Percentiles rank a stretch among this genome's conserved stretches.
Evolutionary conservation across 371 early-diverging fungal genomes (phyloP).

Genomic region (Scutellospora calospora): DNA sequence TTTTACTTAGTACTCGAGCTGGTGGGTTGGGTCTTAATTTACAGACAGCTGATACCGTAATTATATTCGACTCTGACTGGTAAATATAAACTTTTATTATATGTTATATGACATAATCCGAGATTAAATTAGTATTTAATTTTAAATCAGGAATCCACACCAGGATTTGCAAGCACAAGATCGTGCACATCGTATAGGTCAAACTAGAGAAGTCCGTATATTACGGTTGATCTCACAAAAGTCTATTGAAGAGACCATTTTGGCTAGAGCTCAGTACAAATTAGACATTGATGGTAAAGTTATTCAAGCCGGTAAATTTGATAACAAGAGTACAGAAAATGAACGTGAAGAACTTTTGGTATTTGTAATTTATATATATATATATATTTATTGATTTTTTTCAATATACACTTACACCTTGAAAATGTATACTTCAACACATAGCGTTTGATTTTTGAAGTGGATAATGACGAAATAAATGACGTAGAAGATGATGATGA

Average conservation of each 20-base stretch:
- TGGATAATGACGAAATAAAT: slow-evolving; percentile 67
- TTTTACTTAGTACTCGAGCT: slow-evolving; percentile 98
- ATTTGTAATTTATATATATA: not conserved
- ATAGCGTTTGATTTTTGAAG: slow-evolving; percentile 82
- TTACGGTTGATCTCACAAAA: slow-evolving; percentile 95
- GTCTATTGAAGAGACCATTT: slow-evolving; percentile 97
- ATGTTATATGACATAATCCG: not conserved
- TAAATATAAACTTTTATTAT: slow-evolving; percentile 41
- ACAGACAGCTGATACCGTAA: slow-evolving; percentile 99
- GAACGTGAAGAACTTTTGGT: slow-evolving; percentile 91
- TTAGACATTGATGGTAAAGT: slow-evolving; percentile 97
- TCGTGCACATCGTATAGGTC: slow-evolving; percentile 99
- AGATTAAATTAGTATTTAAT: not conserved
- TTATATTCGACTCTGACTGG: slow-evolving; percentile 99
- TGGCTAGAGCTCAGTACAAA: slow-evolving; percentile 96
- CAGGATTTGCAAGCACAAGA: slow-evolving; percentile 99
- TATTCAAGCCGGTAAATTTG: slow-evolving; percentile 99
- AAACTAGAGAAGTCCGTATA: slow-evolving; percentile 99
- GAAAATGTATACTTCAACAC: not conserved
- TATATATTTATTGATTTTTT: not conserved
- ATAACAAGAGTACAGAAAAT: slow-evolving; percentile 92
- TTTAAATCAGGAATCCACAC: slow-evolving; percentile 88
- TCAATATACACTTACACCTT: no score
- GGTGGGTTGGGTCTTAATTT: slow-evolving; percentile 99
- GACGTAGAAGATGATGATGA: slow-evolving; percentile 74